A percentile compares a stretch with the other conserved stretches of the same genome.
phyloP scores from a whole-genome alignment of 257 asterid genomes.

The Buddleja alternifolia region DNA sequence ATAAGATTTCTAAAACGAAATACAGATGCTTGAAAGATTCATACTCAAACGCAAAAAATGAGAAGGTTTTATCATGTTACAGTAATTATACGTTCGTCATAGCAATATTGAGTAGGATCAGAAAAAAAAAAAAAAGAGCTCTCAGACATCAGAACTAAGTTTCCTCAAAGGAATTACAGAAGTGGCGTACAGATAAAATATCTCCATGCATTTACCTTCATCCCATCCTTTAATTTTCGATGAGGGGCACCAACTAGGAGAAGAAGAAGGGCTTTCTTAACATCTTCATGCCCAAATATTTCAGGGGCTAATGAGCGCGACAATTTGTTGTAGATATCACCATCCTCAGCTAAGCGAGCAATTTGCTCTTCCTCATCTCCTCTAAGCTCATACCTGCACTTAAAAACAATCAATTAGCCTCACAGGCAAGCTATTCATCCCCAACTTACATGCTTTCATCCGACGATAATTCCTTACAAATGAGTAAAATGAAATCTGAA shows the following conservation, averaged over 20 bases:
- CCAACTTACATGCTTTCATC: neutral
- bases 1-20: neutral
- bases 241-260: slow-evolving; percentile 98
- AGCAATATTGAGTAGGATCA: slow-evolving; percentile 19
- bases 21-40: no score
- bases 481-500: neutral
- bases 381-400: slow-evolving; percentile 47
- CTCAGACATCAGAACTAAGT: neutral
- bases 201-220: slow-evolving; percentile 65
- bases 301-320: slow-evolving; percentile 92
- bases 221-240: slow-evolving; percentile 89
- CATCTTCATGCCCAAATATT: slow-evolving; percentile 92
- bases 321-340: slow-evolving; percentile 82
- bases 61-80: no score
- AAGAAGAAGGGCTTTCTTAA: slow-evolving; percentile 93
- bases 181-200: slow-evolving; percentile 4
- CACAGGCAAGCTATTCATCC: neutral
- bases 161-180: neutral
- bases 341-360: slow-evolving; percentile 87
- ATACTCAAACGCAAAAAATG: no score
- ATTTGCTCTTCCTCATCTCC: slow-evolving; percentile 86
- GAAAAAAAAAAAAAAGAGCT: neutral
- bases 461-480: neutral
- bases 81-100: no score
- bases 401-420: slow-evolving; percentile 8